Conservation (phyloP, 2,329 filamentous ascomycete genomes). For the Mariannaea sp. region DNA sequence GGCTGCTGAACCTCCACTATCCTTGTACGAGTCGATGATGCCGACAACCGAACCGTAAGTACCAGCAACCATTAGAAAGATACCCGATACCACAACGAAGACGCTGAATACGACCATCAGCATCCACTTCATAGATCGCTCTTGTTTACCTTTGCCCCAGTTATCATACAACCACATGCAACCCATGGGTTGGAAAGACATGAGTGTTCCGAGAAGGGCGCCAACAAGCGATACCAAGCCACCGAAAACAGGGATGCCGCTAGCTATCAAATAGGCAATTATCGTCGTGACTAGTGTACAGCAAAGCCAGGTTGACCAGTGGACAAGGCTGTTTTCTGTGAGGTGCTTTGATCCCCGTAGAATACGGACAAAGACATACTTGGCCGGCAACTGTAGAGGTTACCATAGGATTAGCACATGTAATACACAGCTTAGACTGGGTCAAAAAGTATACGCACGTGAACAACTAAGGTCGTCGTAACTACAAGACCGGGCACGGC, state of each 20-base stretch:
- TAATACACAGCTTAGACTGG: too few species aligned
- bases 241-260: neutral
- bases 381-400: neutral
- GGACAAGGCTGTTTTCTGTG: neutral
- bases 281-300: neutral
- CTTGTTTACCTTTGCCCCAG: neutral
- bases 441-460: neutral
- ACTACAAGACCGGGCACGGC: constrained; percentile 38
- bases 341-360: neutral
- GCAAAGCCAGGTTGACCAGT: neutral
- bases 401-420: too few species aligned
- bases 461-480: constrained; percentile 12
- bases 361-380: neutral
- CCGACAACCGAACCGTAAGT: neutral
- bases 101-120: neutral
- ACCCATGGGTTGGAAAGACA: neutral
- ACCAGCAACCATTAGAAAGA: neutral
- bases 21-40: neutral
- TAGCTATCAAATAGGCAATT: neutral
- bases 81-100: neutral
- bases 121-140: neutral
- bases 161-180: neutral
- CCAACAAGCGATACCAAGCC: neutral
- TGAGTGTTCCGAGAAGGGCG: neutral
- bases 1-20: neutral